Evolutionary conservation across 2,329 filamentous ascomycete species (phyloP), one percentile per base, ranked within the genome.

Genomic region (Lithohypha guttulata): DNA sequence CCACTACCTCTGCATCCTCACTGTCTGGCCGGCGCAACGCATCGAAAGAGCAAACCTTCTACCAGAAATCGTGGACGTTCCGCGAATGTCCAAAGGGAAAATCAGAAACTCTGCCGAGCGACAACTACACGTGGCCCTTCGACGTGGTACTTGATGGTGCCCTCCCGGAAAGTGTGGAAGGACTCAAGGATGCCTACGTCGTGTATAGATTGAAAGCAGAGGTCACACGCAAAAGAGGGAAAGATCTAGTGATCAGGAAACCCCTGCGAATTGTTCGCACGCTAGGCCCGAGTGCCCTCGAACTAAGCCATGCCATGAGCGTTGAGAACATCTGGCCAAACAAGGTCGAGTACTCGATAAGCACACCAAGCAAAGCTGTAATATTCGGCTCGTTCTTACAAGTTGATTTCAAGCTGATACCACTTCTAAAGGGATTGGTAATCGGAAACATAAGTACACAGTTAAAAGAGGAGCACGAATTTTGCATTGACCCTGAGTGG

Each of bases 321-420:
- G 87, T 96, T 48, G 87, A 95, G 61, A 95, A 95, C 55, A 82
- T 93, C 47, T 98, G 91, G 91, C 83, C 86, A 4, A 91, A 94
- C 66, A 98, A 98, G 68, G 75, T 96, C 52, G 84, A 93, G 58
- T 98, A 98, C 64, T 89, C 85, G 20, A 86, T 98, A 47, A 77
- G 84, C 42, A 84, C 93, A 8, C 89, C 91, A 0, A 87, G 85
- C 54, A 95, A 95, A 64, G 91, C 91, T 2, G 81, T 94, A 39
- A 82, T 94, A 13, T 93, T 95, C 53, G 91, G 91, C 34, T 93
- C 84, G n/a, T 72, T 73, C 15, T 78, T 96, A 34, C 77, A 79
- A 1, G 71, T 94, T 43, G 79, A 93, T 51, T 89, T 95, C 65
- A 77, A 83, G 46, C 78, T 96, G 46, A 84, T 86, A 1, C 87